A percentile compares a stretch with the other conserved stretches of the same genome.
phyloP scores from a whole-genome alignment of 1,284 basidiomycete species.

The Naganishia albida region DNA sequence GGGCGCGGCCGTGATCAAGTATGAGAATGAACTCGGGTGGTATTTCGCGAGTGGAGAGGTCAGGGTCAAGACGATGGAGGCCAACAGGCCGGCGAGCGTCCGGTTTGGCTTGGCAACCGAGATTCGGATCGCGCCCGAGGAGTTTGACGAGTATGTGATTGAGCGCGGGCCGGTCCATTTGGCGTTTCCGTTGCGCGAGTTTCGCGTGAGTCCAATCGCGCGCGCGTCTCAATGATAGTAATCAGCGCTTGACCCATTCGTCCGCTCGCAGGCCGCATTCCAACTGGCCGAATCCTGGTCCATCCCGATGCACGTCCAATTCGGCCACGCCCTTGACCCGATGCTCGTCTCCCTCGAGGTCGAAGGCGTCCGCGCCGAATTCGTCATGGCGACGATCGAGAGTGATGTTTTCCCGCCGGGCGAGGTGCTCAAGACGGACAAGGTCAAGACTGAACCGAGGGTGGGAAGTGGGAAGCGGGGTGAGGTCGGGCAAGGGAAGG shows the following conservation, averaged over 20 bases:
- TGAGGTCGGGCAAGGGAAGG: neutral
- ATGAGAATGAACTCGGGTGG: conserved; percentile 51
- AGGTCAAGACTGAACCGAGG: conserved; percentile 15
- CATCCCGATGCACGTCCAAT: conserved; percentile 47
- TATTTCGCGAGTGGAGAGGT: conserved; percentile 46
- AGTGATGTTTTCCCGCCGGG: conserved; percentile 45
- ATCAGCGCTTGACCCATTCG: neutral
- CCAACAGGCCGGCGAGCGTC: conserved; percentile 34
- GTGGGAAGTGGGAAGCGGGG: conserved; percentile 3
- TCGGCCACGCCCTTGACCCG: conserved; percentile 50
- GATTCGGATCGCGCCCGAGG: conserved; percentile 46
- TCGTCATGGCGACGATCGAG: conserved; percentile 47
- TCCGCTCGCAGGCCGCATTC: conserved; percentile 44
- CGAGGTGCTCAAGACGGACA: neutral
- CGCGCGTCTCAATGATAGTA: neutral
- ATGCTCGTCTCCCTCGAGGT: conserved; percentile 45
- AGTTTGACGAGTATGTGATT: conserved; percentile 50
- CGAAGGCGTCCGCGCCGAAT: conserved; percentile 35
- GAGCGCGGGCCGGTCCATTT: conserved; percentile 42
- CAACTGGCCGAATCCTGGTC: conserved; percentile 48
- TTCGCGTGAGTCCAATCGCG: conserved; percentile 42
- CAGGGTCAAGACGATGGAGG: conserved; percentile 50
- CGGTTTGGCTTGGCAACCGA: conserved; percentile 43
- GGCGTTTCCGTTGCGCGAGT: conserved; percentile 53
- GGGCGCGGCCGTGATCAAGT: conserved; percentile 28